Base-by-base conservation (phyloP, 768 basidiomycete genomes). In the Termitomyces sp. region DNA sequence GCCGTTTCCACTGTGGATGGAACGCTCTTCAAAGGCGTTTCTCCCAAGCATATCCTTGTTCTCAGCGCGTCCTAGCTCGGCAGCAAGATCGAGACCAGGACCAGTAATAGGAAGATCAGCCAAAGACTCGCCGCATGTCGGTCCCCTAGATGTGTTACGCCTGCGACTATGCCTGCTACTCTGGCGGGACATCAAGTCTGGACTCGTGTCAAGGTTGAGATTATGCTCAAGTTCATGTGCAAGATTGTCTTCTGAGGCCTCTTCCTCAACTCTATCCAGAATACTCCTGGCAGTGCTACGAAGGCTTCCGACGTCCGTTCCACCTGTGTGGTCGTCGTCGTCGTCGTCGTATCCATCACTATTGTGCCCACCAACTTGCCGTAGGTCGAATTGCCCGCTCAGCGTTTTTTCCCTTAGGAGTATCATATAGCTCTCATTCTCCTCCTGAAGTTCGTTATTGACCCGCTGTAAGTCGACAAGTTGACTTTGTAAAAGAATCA, bases 381-480 rank as follows among this genome's bases (percentile, higher is more conserved):
- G 84, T 69, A 86, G 76, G 68, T 92, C 87, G 68, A 90, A 92
- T 64, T 91, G 89, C 4, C 96, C 96, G 62, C 81, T 94, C 45
- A 98, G 72, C 0, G 97, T 98, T 75, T 84, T 87, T 74, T 98
- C 95, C 60, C 92, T 80, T 26, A 98, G 75, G 39, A 99, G 80
- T 60, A 95, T 92, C 82, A 96, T 93, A 75, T 94, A 99, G 51
- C 91, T 91, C 72, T 97, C 94, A 70, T 98, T 99, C 65, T 98
- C 95, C 71, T 98, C 94, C 72, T 94, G 92, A 41, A 94, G 71
- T 61, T 88, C 85, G 62, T 87, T 82, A 69, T 97, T 97, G 60
- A 94, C 88, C 55, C 90, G 77, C 72, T 94, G 92, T 54, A 98
- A 73, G 66, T 98, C 95, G 34, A 87, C 77, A 12, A 97, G 78